Evolutionary conservation across 208 protist genomes (phyloP).

Genomic region (Leishmania lainsoni): DNA sequence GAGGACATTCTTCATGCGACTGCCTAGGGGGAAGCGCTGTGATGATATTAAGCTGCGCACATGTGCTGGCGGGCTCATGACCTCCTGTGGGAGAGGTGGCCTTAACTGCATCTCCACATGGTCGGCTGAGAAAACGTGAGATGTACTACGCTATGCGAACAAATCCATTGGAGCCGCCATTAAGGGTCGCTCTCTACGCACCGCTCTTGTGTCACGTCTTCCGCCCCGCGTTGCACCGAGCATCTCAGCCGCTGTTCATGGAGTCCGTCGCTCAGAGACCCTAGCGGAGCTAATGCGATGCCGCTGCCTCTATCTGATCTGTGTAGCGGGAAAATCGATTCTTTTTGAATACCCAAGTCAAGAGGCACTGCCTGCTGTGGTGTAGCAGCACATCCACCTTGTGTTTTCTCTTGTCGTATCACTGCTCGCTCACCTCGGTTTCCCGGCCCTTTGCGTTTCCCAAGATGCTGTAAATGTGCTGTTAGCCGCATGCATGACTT

Average conservation of each 20-base stretch:
- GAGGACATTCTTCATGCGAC: neutral
- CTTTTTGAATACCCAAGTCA: neutral
- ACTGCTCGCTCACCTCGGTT: neutral
- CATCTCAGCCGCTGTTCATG: no score
- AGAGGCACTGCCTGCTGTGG: neutral
- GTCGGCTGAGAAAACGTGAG: neutral
- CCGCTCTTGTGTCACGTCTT: no score
- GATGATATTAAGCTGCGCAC: neutral
- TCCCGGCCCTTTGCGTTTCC: neutral
- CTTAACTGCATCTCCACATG: neutral
- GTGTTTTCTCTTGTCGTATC: neutral
- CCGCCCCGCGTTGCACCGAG: no score
- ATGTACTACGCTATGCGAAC: neutral
- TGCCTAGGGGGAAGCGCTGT: neutral
- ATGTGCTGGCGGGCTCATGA: neutral
- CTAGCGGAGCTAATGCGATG: no score
- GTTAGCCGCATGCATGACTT: neutral
- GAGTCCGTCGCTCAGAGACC: no score
- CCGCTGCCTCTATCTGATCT: no score
- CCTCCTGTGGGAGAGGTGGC: neutral
- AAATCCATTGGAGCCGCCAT: neutral
- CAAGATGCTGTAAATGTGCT: neutral
- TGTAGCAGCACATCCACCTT: neutral
- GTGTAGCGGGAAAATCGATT: no score
- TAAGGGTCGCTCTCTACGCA: neutral